Base-by-base conservation (phyloP, 2,329 filamentous ascomycete species). In the Thelonectria olida region DNA sequence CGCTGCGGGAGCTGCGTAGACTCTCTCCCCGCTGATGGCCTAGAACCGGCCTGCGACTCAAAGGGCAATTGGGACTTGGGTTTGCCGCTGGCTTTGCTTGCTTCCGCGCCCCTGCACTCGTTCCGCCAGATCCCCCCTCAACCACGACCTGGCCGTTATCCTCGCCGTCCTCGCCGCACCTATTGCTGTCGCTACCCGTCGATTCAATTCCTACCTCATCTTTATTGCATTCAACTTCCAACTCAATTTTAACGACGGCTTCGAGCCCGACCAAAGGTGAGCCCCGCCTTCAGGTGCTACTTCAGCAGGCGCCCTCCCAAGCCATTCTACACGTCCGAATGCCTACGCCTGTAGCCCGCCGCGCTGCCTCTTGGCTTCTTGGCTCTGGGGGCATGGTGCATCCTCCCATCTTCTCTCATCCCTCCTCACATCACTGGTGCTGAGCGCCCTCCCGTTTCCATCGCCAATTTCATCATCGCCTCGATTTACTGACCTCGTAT, bases 41-140 rank as follows among this genome's bases (percentile, higher is more conserved):
- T 75, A 72, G 54, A 49, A 50, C 45, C 38, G 68, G 67, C 68
- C 70, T 67, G 68, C 68, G 70, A 74, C 64, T 67, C 56, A 71
- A 66, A 72, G 68, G 73, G 74, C 76, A 77, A 78, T 77, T 78
- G 76, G 75, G 73, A 76, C 67, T 71, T 75, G 76, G 73, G 74
- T 75, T 75, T 61, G 70, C 67, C 70, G 67, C 67, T 73, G 76
- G 71, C 71, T 70, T 74, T 69, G 68, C 71, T 70, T n/a, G n/a
- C 31, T 68, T 69, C 68, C 67, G 64, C 69, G 71, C 72, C 66
- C 67, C 67, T 74, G 65, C 66, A 67, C 58, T 69, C 61, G 62
- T 68, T 65, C 56, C 60, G 59, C 63, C 67, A 61, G 62, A 64
- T 65, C 48, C 66, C 65, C 60, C 59, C 58, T 71, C 51, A 58